A percentile compares a stretch with the other conserved stretches of the same genome.
Conservation (phyloP, 2,329 filamentous ascomycete genomes). For the Alternaria incomplexa region DNA sequence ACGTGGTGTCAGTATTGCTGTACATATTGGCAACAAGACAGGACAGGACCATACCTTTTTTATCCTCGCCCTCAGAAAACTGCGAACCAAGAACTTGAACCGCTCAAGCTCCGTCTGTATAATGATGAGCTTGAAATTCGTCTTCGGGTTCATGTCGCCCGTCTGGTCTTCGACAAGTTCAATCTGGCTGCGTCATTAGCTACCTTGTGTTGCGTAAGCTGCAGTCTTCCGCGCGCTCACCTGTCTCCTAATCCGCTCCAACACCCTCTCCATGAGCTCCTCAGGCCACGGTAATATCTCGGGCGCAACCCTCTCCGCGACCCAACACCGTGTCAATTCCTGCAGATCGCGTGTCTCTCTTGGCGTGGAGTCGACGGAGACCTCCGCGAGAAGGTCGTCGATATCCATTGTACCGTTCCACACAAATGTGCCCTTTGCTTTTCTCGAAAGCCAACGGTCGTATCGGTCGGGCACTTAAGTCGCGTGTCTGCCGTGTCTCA, state of each 20-base stretch:
- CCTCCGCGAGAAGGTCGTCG: conserved; percentile 60
- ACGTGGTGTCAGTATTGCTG: not conserved
- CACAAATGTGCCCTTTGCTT: not conserved
- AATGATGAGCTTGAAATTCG: conserved; percentile 92
- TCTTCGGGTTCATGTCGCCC: conserved; percentile 84
- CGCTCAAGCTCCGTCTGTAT: conserved; percentile 95
- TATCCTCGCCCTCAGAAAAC: conserved; percentile 82
- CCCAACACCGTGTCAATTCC: conserved; percentile 87
- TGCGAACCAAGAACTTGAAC: conserved; percentile 88
- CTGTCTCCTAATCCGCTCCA: conserved; percentile 59
- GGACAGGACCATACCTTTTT: conserved; percentile 69
- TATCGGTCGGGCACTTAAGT: not conserved
- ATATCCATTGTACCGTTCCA: conserved; percentile 50
- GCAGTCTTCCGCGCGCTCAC: conserved; percentile 24
- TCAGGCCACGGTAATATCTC: conserved; percentile 84
- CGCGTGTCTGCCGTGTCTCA: not conserved
- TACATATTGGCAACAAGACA: too few relatives aligned
- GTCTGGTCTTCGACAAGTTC: conserved; percentile 66
- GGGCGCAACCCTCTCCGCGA: conserved; percentile 87
- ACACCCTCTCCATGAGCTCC: conserved; percentile 80
- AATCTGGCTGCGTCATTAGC: conserved; percentile 50
- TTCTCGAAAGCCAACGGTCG: not conserved
- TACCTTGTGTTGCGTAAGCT: not conserved
- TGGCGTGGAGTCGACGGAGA: conserved; percentile 55
- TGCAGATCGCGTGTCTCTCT: conserved; percentile 78